phyloP scores from a whole-genome alignment of 2,329 filamentous ascomycete genomes.

The Dothideomycetes sp. region DNA sequence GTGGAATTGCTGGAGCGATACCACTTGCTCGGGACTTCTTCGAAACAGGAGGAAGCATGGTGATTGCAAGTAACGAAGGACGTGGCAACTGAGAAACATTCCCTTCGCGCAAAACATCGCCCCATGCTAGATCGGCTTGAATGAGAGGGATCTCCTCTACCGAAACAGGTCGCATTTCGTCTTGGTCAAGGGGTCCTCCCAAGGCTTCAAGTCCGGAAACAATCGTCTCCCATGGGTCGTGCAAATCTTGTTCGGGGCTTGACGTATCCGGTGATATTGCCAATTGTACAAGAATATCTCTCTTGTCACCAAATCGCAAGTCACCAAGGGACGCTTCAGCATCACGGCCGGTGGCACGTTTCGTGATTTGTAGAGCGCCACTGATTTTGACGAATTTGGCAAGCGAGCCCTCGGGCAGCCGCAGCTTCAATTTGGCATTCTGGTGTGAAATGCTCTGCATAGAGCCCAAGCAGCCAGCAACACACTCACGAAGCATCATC shows the following conservation, averaged over 20 bases:
- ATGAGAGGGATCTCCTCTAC: conserved; percentile 93
- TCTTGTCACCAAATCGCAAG: conserved; percentile 88
- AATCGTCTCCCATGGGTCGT: conserved; percentile 95
- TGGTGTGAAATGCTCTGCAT: conserved; percentile 95
- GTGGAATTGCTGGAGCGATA: conserved; percentile 70
- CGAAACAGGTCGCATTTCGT: conserved; percentile 72
- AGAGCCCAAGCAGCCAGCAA: conserved; percentile 84
- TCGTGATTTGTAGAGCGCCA: conserved; percentile 90
- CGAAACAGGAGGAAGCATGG: conserved; percentile 66
- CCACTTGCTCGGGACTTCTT: conserved; percentile 21
- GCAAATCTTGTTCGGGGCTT: conserved; percentile 72
- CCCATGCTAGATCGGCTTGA: conserved; percentile 88
- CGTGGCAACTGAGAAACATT: conserved; percentile 76
- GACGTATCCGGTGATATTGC: conserved; percentile 82
- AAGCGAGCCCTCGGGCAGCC: conserved; percentile 87
- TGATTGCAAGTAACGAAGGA: conserved; percentile 86
- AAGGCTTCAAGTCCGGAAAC: conserved; percentile 91
- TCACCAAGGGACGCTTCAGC: conserved; percentile 89
- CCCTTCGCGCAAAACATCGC: conserved; percentile 85
- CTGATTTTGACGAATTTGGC: conserved; percentile 99
- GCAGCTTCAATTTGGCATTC: conserved; percentile 91
- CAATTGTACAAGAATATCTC: conserved; percentile 79
- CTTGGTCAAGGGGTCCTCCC: conserved; percentile 75
- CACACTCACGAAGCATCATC: conserved; percentile 98
- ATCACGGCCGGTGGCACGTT: conserved; percentile 86